Evolutionary conservation across 345 rosid genomes (phyloP).

Genomic region (Populus nigra): DNA sequence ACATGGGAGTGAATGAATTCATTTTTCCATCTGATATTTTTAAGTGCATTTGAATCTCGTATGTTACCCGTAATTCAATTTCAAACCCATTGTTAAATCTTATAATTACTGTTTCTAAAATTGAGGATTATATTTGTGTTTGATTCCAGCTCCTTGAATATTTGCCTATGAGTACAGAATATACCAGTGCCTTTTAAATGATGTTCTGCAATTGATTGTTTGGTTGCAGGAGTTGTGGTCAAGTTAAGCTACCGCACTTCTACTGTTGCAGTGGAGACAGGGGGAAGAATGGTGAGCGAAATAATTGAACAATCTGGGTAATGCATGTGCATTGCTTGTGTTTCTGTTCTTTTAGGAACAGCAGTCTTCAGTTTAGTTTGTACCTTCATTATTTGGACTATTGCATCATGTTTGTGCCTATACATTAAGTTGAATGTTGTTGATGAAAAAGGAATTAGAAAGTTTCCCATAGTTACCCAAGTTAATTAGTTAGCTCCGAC

Average conservation of each 20-base stretch:
- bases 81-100: neutral
- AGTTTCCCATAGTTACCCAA: too few relatives aligned
- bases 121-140: neutral
- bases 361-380: too few relatives aligned
- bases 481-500: too few relatives aligned
- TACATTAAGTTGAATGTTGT: too few relatives aligned
- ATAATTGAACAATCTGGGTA: neutral
- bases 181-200: neutral
- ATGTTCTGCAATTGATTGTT: neutral
- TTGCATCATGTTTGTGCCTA: too few relatives aligned
- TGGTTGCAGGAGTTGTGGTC: constrained; percentile 71
- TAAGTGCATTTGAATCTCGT: neutral
- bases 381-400: too few relatives aligned
- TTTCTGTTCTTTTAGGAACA: too few relatives aligned
- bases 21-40: neutral
- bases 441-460: too few relatives aligned
- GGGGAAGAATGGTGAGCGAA: constrained; percentile 20
- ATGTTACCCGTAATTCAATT: neutral
- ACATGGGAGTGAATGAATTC: neutral
- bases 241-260: constrained; percentile 89
- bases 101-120: neutral
- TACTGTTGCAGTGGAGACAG: constrained; percentile 93
- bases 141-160: neutral
- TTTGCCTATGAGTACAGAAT: neutral
- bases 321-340: too few relatives aligned